Base-by-base conservation (phyloP, 1,139 yeast species). In the Spathaspora sp. region DNA sequence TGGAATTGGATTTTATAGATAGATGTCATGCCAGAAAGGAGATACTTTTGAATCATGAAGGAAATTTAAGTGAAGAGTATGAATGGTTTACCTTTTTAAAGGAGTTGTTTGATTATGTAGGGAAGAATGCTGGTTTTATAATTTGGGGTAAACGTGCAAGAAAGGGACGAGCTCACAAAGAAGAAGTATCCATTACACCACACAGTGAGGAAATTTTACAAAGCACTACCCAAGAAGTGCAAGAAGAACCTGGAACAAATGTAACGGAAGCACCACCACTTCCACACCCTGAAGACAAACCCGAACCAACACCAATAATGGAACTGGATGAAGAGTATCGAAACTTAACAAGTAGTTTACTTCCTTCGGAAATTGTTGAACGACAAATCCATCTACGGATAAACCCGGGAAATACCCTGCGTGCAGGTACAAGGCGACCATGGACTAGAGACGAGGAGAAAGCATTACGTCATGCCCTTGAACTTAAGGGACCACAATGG, bases 361-460 rank as follows among this genome's bases (percentile, higher is more conserved):
- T 76, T 41, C 80, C 80, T 1, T 73, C 78, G 1, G 81, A 76
- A 51, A 74, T 76, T 42, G 70, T 68, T 48, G 78, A 75, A 48
- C 75, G 71, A 48, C 78, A 74, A 53, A 64, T 74, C 24, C 76
- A 73, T 47, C 63, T 72, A 17, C 60, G 69, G 3, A 58, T 68
- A 24, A 67, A 68, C 47, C 70, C 72, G 3, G 54, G 61, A 29
- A 60, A 70, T 11, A 49, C 60, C 17, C 60, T 65, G 43, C 60
- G 63, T 15, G 61, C 64, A 9, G 54, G 59, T 26, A 71, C 67
- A 49, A 71, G 93, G 51, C 70, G 91, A 47, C 83, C 89, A 6
- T 93, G 99, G 99, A 81, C 96, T 0, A 72, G 82, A 50, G 95
- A 85, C 34, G 99, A 93, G 62, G 98, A 93, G 59, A 82, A 80